Percentiles rank a stretch among this genome's conserved stretches.
Evolutionary conservation across 129 eudicot genomes (phyloP).

Genomic region (Escallonia herrerae): DNA sequence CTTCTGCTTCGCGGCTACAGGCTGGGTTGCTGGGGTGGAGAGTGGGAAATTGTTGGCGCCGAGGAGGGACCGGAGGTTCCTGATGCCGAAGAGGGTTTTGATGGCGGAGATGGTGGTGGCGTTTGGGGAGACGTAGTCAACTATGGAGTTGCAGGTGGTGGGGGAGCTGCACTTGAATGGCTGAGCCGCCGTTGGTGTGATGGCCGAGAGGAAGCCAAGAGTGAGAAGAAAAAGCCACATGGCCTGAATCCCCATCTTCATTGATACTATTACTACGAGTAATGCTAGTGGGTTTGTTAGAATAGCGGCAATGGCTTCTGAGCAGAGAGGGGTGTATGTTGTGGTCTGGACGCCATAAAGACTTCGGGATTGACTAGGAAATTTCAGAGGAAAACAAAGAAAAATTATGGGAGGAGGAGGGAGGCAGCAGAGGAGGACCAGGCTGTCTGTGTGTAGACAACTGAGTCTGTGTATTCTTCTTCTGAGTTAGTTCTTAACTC

Average conservation of each 20-base stretch:
- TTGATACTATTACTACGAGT: too few species aligned
- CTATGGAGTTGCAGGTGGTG: conserved; percentile 42
- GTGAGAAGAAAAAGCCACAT: conserved; percentile 6
- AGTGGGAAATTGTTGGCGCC: conserved; percentile 62
- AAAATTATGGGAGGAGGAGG: too few species aligned
- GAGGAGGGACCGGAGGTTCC: conserved; percentile 38
- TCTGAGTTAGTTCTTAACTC: too few species aligned
- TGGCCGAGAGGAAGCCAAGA: neutral
- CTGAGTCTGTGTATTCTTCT: too few species aligned
- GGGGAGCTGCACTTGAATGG: conserved; percentile 46
- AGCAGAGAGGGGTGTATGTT: too few species aligned
- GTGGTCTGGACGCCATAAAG: too few species aligned
- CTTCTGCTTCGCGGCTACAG: conserved; percentile 23
- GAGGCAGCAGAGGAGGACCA: too few species aligned
- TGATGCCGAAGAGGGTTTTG: conserved; percentile 39
- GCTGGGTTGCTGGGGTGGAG: conserved; percentile 16
- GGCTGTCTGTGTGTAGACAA: too few species aligned
- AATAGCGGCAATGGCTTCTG: too few species aligned
- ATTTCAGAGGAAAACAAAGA: too few species aligned
- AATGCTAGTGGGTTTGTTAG: too few species aligned
- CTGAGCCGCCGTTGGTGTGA: conserved; percentile 22
- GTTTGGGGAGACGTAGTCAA: conserved; percentile 66
- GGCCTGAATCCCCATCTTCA: neutral
- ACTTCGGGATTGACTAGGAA: too few species aligned
- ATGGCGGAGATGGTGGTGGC: conserved; percentile 56